These are phyloP conservation scores for Zymoseptoria crescenta DNA, from an alignment of 2,329 filamentous ascomycete species.

Conservation along the genomic window DNA sequence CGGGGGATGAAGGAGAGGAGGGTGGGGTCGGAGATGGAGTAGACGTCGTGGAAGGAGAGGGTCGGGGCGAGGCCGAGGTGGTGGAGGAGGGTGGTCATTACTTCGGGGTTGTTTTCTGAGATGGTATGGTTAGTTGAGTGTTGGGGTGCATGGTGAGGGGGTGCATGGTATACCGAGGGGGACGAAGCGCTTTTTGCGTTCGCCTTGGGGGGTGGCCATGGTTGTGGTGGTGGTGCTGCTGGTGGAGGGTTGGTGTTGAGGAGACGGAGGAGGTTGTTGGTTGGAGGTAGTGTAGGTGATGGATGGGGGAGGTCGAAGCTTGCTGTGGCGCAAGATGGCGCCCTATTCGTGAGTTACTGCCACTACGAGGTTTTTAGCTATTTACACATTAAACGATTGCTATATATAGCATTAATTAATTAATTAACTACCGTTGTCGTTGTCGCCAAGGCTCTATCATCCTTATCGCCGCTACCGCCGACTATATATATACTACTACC, in stretches of 20 bases:
- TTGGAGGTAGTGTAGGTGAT: background rate
- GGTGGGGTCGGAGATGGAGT: constrained; percentile 76
- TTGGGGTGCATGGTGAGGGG: background rate
- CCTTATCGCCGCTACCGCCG: too few species aligned
- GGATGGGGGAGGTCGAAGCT: background rate
- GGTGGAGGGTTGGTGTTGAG: background rate
- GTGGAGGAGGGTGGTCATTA: constrained; percentile 77
- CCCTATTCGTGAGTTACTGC: too few species aligned
- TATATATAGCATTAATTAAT: too few species aligned
- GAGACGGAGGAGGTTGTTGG: background rate
- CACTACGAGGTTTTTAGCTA: too few species aligned
- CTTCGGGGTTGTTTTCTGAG: constrained; percentile 67
- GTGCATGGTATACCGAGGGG: background rate
- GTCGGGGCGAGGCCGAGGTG: constrained; percentile 72
- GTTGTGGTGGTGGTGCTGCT: background rate
- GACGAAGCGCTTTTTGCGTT: background rate
- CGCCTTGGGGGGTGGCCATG: background rate
- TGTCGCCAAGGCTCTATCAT: too few species aligned
- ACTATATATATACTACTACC: too few species aligned
- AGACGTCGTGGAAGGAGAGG: constrained; percentile 75
- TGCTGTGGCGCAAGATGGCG: background rate
- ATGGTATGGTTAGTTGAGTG: too few species aligned
- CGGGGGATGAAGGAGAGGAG: constrained; percentile 81
- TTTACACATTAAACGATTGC: too few species aligned
- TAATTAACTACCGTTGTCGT: too few species aligned